These are phyloP conservation scores for Aureobasidium sp. DNA, from an alignment of 2,329 filamentous ascomycete genomes.

Conservation along the genomic window DNA sequence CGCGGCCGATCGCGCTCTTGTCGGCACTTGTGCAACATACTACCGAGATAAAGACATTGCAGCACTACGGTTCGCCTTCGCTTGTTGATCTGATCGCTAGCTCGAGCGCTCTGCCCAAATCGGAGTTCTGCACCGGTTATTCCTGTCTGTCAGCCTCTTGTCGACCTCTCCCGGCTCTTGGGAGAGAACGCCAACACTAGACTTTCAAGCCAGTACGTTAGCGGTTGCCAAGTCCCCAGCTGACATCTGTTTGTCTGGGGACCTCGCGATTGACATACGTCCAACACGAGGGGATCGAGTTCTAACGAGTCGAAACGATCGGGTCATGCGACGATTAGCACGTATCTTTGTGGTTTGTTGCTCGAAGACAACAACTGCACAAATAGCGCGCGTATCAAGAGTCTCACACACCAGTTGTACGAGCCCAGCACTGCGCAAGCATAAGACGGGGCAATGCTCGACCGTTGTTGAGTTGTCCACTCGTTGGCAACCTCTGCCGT, in stretches of 20 bases:
- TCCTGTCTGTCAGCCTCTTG: background rate
- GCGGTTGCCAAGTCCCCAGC: constrained; percentile 4
- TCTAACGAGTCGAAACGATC: background rate
- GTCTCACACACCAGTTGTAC: background rate
- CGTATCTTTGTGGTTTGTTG: background rate
- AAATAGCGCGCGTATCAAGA: background rate
- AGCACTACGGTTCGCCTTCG: background rate
- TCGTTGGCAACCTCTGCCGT: background rate
- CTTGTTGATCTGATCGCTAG: background rate
- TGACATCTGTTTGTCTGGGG: constrained; percentile 4
- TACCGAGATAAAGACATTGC: constrained; percentile 5
- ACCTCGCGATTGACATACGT: background rate
- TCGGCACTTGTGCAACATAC: constrained; percentile 4
- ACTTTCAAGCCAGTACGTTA: background rate
- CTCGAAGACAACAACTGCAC: background rate
- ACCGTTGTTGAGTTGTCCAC: background rate
- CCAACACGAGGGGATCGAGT: background rate
- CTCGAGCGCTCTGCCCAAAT: background rate
- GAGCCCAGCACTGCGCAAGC: background rate
- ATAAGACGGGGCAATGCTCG: background rate
- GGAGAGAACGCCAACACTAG: background rate
- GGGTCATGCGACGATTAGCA: background rate
- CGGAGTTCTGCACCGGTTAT: background rate
- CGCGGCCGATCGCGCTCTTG: background rate
- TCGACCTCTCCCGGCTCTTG: constrained; percentile 9